Evolutionary conservation across 2,329 filamentous ascomycete genomes (phyloP), one percentile per base, ranked within the genome.

Genomic region (Sporothrix brunneoviolacea): DNA sequence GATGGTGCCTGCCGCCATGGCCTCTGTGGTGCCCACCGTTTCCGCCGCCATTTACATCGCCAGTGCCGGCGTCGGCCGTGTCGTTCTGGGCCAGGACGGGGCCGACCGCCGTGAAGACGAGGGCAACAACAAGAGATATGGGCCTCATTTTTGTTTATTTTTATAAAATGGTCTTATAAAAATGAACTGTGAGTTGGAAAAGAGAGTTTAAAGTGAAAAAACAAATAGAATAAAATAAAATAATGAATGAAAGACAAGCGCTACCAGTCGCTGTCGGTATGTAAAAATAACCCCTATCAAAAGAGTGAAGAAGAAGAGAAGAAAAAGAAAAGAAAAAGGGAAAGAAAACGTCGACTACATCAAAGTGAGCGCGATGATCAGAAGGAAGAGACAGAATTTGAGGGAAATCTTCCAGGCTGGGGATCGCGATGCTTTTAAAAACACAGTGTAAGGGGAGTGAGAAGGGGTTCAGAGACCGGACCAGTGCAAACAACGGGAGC

Each of bases 21-120:
- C 24, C 32, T 19, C 44, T 21, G 22, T 27, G n/a, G 27, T 33
- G 38, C 8, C 19, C 37, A 12, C 9, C 12, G 36, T 38, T 19
- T 4, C 7, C 36, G 12, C 19, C 19, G 19, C n/a, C 32, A n/a
- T 5, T 15, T n/a, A 38, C 21, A 9, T 19, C 38, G 21, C 28
- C 37, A 3, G 18, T 13, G 1, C 24, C 32, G 5, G 30, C 37
- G 9, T 42, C 46, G 5, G 36, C 13, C 10, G 38, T 49, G 33
- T 21, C 9, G 30, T 54, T 63, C 60, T 45, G 48, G 52, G 66
- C 66, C n/a, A 62, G 16, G 27, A 50, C 55, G 18, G 48, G 28
- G 44, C 56, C 53, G 39, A 55, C 56, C 18, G 50, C 46, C 32
- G 58, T 57, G 45, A 61, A 47, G 38, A 59, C 33, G 40, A 60